Evolutionary conservation across 129 eudicot species (phyloP).

Genomic region (Artemisia annua): DNA sequence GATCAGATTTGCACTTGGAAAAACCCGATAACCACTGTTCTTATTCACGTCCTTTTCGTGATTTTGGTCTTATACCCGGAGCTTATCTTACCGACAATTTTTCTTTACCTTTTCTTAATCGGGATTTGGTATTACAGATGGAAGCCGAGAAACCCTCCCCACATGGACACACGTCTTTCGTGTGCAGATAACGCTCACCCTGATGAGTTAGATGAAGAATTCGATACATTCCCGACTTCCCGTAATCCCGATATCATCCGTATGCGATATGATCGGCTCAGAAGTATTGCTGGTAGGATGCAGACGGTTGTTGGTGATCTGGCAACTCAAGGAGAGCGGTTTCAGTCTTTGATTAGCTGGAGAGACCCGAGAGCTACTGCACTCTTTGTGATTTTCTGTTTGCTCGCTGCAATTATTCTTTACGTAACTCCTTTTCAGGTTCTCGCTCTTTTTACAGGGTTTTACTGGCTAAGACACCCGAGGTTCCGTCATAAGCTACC

Average conservation of each 20-base stretch:
- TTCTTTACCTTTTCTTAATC: constrained; percentile 44
- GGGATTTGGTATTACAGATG: constrained; percentile 50
- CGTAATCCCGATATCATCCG: constrained; percentile 30
- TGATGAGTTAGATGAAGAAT: constrained; percentile 57
- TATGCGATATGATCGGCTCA: constrained; percentile 56
- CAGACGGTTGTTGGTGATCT: constrained; percentile 58
- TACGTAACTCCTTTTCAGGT: constrained; percentile 17
- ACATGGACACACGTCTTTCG: constrained; percentile 49
- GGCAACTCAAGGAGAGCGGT: constrained; percentile 61
- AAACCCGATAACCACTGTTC: constrained; percentile 49
- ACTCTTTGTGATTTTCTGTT: constrained; percentile 11
- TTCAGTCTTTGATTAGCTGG: constrained; percentile 58
- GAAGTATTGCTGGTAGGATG: constrained; percentile 47
- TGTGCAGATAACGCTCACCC: constrained; percentile 41
- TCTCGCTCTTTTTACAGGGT: constrained; percentile 6
- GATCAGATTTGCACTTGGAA: constrained; percentile 48
- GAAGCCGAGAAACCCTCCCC: constrained; percentile 50
- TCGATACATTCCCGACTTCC: constrained; percentile 53
- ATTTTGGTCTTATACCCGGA: constrained; percentile 43
- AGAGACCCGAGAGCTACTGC: constrained; percentile 60
- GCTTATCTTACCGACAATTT: constrained; percentile 45
- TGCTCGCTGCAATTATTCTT: background rate
- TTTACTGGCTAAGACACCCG: constrained; percentile 6
- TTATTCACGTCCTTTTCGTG: constrained; percentile 41
- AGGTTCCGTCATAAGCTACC: constrained; percentile 12